Conservation (phyloP, 306 rosid species). For the Lotus japonicus region DNA sequence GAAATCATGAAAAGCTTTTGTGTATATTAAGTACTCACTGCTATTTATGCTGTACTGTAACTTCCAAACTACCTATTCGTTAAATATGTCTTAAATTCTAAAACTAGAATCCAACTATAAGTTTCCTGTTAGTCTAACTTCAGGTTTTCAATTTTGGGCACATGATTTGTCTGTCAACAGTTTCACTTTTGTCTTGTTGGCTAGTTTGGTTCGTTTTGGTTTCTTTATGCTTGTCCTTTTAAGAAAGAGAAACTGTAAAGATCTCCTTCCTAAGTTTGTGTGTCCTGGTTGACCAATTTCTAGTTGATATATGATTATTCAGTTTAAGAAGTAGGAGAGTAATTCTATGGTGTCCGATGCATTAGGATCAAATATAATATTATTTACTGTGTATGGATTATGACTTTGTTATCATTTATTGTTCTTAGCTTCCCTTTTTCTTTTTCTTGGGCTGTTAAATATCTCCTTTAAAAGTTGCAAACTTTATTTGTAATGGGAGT, state of each 20-base stretch:
- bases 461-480: not conserved
- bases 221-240: not conserved
- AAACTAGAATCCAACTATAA: not conserved
- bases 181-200: not conserved
- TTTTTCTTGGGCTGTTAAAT: not conserved
- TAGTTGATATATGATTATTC: not conserved
- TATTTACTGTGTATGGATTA: not conserved
- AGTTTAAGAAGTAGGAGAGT: not conserved
- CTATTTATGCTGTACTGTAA: not conserved
- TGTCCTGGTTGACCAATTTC: not conserved
- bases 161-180: not conserved
- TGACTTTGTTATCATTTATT: not conserved
- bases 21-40: not conserved
- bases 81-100: not conserved
- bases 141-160: not conserved
- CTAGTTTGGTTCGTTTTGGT: not conserved
- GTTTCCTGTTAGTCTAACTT: not conserved
- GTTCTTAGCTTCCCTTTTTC: not conserved
- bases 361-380: not conserved
- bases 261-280: not conserved
- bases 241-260: not conserved
- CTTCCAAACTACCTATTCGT: not conserved
- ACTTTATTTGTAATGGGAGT: not conserved
- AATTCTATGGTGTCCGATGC: not conserved
- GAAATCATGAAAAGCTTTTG: not conserved